A percentile compares a stretch with the other conserved stretches of the same genome.
phyloP scores from a whole-genome alignment of 2,329 filamentous ascomycete genomes.

The Ophiostoma sp. region DNA sequence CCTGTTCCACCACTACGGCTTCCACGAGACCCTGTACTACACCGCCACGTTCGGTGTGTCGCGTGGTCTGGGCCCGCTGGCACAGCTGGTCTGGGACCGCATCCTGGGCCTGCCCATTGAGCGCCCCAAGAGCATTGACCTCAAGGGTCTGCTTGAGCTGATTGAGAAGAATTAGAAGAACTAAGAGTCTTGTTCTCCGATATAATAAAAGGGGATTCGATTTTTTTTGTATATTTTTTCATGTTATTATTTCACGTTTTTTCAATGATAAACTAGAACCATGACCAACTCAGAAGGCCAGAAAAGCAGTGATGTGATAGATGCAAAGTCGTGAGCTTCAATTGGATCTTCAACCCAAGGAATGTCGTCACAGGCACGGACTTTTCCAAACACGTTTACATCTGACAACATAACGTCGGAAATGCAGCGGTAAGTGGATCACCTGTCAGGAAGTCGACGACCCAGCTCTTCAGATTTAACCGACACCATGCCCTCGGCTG shows the following conservation, averaged over 20 bases:
- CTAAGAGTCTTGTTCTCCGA: neutral
- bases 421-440: neutral
- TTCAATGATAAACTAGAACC: constrained; percentile 8
- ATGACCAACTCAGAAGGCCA: neutral
- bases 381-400: neutral
- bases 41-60: constrained; percentile 70
- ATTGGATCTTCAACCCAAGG: neutral
- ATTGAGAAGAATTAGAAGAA: constrained; percentile 47
- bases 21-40: constrained; percentile 97
- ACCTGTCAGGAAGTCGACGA: constrained; percentile 8
- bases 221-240: neutral
- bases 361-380: neutral
- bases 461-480: neutral
- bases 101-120: constrained; percentile 93
- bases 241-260: constrained; percentile 5
- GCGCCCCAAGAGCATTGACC: constrained; percentile 95
- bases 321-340: neutral
- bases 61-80: constrained; percentile 78
- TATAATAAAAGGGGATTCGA: neutral
- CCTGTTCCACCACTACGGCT: constrained; percentile 96
- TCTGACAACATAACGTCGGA: neutral
- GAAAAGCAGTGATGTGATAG: neutral
- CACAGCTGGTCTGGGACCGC: constrained; percentile 94
- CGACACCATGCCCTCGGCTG: constrained; percentile 13
- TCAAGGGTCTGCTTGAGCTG: constrained; percentile 77